A percentile compares a stretch with the other conserved stretches of the same genome.
These are phyloP conservation scores for Ceratocystis colombiana DNA, from an alignment of 2,329 filamentous ascomycete species.

Conservation along the genomic window DNA sequence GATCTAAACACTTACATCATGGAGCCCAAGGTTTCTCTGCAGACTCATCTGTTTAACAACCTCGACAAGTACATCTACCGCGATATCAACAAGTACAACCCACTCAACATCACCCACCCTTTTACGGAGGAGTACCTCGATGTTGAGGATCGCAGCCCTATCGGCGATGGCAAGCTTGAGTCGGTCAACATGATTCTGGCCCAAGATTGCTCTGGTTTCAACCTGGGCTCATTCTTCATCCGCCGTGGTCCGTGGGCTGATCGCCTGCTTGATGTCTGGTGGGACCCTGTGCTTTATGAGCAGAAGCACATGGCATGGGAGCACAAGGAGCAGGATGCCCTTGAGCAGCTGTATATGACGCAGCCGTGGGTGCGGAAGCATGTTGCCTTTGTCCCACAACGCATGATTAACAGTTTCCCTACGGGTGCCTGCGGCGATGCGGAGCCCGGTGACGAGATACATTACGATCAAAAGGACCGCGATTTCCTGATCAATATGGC, in stretches of 20 bases:
- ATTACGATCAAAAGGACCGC: constrained; percentile 74
- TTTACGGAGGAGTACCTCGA: constrained; percentile 67
- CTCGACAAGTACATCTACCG: constrained; percentile 69
- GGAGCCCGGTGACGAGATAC: constrained; percentile 62
- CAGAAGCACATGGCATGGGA: constrained; percentile 99
- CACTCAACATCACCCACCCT: constrained; percentile 84
- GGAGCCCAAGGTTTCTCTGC: constrained; percentile 85
- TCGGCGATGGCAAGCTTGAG: constrained; percentile 64
- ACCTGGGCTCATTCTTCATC: constrained; percentile 90
- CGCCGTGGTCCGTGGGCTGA: constrained; percentile 81
- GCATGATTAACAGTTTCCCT: constrained; percentile 90
- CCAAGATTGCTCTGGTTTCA: constrained; percentile 94
- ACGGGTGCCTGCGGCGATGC: constrained; percentile 71
- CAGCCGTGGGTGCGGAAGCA: constrained; percentile 90
- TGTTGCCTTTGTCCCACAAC: constrained; percentile 79
- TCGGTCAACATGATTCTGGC: constrained; percentile 83
- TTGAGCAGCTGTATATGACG: constrained; percentile 82
- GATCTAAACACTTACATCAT: constrained; percentile 97
- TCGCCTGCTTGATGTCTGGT: constrained; percentile 88
- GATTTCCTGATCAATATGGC: constrained; percentile 99
- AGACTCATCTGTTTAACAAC: constrained; percentile 79
- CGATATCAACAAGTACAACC: constrained; percentile 94
- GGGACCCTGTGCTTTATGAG: constrained; percentile 95
- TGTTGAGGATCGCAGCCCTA: constrained; percentile 55
- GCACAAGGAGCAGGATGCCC: constrained; percentile 93